phyloP scores from a whole-genome alignment of 371 early-diverging fungal genomes.

The Rhizopus stolonifer region DNA sequence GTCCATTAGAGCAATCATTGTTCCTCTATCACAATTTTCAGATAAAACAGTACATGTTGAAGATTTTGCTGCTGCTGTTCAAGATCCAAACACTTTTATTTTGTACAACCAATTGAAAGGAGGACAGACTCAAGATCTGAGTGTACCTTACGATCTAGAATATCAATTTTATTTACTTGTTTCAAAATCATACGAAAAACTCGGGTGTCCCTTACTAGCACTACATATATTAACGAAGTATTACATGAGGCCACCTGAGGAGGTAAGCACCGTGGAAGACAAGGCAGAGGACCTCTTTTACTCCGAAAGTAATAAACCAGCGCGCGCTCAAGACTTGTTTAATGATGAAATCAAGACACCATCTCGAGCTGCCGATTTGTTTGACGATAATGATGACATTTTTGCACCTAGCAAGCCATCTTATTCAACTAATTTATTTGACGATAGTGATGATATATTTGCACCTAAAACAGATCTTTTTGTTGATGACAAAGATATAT shows the following conservation, averaged over 20 bases:
- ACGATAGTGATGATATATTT: conserved; percentile 20
- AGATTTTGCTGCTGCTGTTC: conserved; percentile 32
- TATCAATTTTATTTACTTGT: conserved; percentile 60
- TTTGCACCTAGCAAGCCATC: conserved; percentile 3
- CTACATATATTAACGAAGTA: conserved; percentile 56
- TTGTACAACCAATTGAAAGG: conserved; percentile 71
- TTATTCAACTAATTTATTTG: conserved; percentile 26
- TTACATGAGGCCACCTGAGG: conserved; percentile 30
- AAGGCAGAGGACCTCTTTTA: conserved; percentile 10
- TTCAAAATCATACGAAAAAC: conserved; percentile 67
- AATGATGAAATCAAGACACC: conserved; percentile 15
- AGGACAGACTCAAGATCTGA: conserved; percentile 23
- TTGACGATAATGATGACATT: conserved; percentile 21
- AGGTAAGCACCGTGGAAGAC: no score
- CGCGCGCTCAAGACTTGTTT: conserved; percentile 27
- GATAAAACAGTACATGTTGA: conserved; percentile 1
- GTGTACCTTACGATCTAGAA: conserved; percentile 39
- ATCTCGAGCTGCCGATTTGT: conserved; percentile 28
- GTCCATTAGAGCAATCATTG: conserved; percentile 67
- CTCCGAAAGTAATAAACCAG: not conserved
- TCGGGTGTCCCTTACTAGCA: conserved; percentile 77
- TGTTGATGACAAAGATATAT: not conserved
- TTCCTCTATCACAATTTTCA: conserved; percentile 25
- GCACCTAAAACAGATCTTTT: not conserved
- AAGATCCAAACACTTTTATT: conserved; percentile 77